phyloP scores from a whole-genome alignment of 352 stramenopile species.

The Phytophthora aleatoria region DNA sequence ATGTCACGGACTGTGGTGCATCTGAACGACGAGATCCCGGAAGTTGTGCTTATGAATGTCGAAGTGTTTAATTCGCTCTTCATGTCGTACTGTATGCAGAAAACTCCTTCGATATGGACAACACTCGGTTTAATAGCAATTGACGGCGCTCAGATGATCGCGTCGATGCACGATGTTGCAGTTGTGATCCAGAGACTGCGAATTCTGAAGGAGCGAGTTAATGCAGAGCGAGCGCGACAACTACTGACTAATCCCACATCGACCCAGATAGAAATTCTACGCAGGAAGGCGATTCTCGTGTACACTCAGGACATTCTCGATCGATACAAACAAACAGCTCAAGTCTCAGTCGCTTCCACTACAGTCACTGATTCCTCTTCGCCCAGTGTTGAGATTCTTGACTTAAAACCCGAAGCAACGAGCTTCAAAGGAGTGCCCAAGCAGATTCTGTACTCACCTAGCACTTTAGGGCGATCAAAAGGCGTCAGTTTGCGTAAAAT shows the following conservation, averaged over 20 bases:
- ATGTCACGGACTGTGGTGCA: constrained; percentile 23
- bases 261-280: constrained; percentile 1
- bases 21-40: constrained; percentile 29
- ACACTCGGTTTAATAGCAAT: constrained; percentile 17
- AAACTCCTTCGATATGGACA: constrained; percentile 33
- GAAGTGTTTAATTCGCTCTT: constrained; percentile 53
- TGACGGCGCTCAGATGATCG: constrained; percentile 23
- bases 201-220: constrained; percentile 7
- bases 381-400: not conserved
- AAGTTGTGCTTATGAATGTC: constrained; percentile 47
- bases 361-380: not conserved
- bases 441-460: constrained; percentile 1
- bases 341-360: not conserved
- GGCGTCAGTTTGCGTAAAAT: constrained; percentile 13
- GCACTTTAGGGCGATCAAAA: not conserved
- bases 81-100: constrained; percentile 50
- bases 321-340: constrained; percentile 5
- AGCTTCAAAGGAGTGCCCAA: constrained; percentile 2
- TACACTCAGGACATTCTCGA: constrained; percentile 22
- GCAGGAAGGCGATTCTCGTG: constrained; percentile 6
- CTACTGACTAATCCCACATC: not conserved
- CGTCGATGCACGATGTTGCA: constrained; percentile 17
- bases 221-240: constrained; percentile 2
- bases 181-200: constrained; percentile 1
- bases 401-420: constrained; percentile 1